Evolutionary conservation across 345 rosid species (phyloP).

Genomic region (Eucalyptus leucophloia): DNA sequence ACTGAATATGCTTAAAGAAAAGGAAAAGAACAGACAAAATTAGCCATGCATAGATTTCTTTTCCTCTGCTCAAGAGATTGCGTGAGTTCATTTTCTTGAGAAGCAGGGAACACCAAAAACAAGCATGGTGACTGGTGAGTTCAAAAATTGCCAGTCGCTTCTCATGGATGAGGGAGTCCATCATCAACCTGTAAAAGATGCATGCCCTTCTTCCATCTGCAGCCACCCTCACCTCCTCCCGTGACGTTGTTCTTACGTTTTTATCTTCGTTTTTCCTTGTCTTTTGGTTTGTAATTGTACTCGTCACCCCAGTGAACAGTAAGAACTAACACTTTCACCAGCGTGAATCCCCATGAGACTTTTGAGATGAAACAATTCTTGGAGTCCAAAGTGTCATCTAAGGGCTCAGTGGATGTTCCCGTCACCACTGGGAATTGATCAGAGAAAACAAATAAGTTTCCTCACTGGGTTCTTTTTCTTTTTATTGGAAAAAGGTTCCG

Average conservation of each 20-base stretch:
- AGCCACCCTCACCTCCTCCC: neutral
- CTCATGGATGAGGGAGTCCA: conserved; percentile 51
- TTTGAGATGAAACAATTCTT: neutral
- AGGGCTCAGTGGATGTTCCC: neutral
- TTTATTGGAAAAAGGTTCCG: neutral
- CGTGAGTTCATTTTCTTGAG: neutral
- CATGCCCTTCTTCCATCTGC: neutral
- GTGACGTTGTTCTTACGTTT: neutral
- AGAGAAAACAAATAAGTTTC: neutral
- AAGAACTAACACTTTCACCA: too few relatives aligned
- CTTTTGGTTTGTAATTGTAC: too few relatives aligned
- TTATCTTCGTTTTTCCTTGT: too few relatives aligned
- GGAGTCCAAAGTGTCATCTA: neutral
- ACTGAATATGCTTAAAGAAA: neutral
- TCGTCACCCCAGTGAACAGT: too few relatives aligned
- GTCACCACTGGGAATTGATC: neutral
- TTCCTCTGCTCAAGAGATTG: neutral
- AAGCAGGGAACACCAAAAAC: neutral
- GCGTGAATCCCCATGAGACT: neutral
- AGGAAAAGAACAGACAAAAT: neutral
- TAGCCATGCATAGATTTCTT: neutral
- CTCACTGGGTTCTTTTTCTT: neutral
- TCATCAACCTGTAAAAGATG: conserved; percentile 59
- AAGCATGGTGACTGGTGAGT: neutral
- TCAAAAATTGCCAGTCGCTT: conserved; percentile 41